Evolutionary conservation across 371 early-diverging fungal species (phyloP).

Genomic region (Zopfochytrium polystomum): DNA sequence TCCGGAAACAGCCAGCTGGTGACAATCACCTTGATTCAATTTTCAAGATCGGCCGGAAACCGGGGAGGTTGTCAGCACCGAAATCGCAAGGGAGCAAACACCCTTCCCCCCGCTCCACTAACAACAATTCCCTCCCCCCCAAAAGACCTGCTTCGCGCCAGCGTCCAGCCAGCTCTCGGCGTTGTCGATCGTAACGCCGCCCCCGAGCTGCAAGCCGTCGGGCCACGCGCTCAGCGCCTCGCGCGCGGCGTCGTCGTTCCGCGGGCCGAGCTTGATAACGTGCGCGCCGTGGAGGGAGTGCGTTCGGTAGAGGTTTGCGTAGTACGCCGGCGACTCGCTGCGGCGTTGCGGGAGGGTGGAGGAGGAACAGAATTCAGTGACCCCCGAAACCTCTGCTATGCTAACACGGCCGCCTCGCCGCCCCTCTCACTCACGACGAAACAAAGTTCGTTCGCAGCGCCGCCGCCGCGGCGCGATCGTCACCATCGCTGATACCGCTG

Average conservation of each 20-base stretch:
- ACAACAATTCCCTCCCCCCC: slow-evolving; percentile 10
- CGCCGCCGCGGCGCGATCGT: too few species aligned
- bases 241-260: slow-evolving; percentile 82
- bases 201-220: slow-evolving; percentile 84
- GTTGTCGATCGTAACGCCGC: slow-evolving; percentile 88
- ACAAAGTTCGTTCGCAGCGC: slow-evolving; percentile 86
- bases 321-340: slow-evolving; percentile 74
- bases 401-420: too few species aligned
- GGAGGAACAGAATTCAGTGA: too few species aligned
- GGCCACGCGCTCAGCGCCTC: slow-evolving; percentile 86
- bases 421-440: slow-evolving; percentile 62
- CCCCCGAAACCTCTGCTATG: too few species aligned
- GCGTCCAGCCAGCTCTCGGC: slow-evolving; percentile 79
- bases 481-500: too few species aligned
- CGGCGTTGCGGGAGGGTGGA: not conserved
- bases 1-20: slow-evolving; percentile 90
- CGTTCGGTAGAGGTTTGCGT: slow-evolving; percentile 73
- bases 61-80: not conserved
- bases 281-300: slow-evolving; percentile 80
- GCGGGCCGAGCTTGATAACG: slow-evolving; percentile 89
- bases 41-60: too few species aligned
- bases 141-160: slow-evolving; percentile 84
- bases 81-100: slow-evolving; percentile 1
- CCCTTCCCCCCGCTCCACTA: not conserved
- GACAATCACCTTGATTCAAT: slow-evolving; percentile 91